Conservation (phyloP, 306 rosid species). For the Oemleria cerasiformis region DNA sequence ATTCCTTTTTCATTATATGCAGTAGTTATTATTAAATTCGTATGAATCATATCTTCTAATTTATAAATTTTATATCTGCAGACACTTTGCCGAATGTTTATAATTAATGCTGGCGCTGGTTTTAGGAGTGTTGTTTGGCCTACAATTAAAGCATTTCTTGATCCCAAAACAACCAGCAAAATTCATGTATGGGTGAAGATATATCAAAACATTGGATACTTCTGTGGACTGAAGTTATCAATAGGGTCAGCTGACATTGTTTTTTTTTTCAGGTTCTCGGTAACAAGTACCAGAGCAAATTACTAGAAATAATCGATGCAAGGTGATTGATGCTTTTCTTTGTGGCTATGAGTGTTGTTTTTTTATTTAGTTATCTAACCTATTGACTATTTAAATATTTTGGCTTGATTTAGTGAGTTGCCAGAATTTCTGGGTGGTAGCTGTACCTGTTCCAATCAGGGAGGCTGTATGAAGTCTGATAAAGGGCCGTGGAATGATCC, state of each 20-base stretch:
- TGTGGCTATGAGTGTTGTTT: conserved; percentile 15
- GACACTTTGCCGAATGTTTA: conserved; percentile 77
- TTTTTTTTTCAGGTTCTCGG: conserved; percentile 69
- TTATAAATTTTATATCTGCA: conserved; percentile 36
- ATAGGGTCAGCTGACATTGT: conserved; percentile 23
- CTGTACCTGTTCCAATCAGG: conserved; percentile 72
- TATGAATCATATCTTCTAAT: conserved; percentile 13
- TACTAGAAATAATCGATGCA: conserved; percentile 71
- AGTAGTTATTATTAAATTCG: background rate
- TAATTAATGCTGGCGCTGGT: conserved; percentile 91
- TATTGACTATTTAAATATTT: conserved; percentile 20
- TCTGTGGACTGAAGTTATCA: conserved; percentile 13
- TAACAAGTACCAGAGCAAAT: conserved; percentile 69
- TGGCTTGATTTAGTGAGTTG: conserved; percentile 61
- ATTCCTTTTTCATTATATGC: background rate
- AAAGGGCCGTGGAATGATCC: conserved; percentile 96
- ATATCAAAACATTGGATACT: conserved; percentile 11
- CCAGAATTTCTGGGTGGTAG: conserved; percentile 85
- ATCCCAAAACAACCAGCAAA: conserved; percentile 74
- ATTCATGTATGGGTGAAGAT: conserved; percentile 66
- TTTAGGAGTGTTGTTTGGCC: conserved; percentile 74
- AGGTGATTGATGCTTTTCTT: conserved; percentile 49
- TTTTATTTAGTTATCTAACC: conserved; percentile 13
- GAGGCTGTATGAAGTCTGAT: conserved; percentile 84
- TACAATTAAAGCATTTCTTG: conserved; percentile 76